Base-by-base conservation (phyloP, 768 basidiomycete species). In the Russula compacta region DNA sequence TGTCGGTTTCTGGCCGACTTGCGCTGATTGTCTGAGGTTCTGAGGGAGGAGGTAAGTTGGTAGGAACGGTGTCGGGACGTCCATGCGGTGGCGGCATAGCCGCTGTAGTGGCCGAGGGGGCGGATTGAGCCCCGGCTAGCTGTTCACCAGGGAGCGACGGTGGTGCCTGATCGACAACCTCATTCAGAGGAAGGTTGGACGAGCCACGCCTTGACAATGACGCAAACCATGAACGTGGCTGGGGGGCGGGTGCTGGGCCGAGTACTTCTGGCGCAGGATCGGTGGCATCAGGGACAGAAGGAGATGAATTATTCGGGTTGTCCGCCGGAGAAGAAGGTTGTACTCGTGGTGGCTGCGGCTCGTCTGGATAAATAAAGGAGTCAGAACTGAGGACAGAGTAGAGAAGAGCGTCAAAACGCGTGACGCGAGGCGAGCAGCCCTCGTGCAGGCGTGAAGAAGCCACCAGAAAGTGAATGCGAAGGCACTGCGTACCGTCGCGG, bases 211-310 rank as follows among this genome's bases (percentile, higher is more conserved):
- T 29, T 11, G 61, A 63, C 21, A 63, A 44, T 17, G 61, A 58
- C 3, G 61, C 61, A 47, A 63, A 40, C 61, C 61, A 63, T 6
- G 56, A 58, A 40, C 61, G 61, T 53, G 56, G 35, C 35, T 53
- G 61, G 17, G 61, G 52, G 19, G 11, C 17, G 7, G 24, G 52
- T 47, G 50, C 24, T 32, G 36, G 17, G 4, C 35, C 39, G 32
- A 38, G 38, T 42, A 38, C 12, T 21, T 38, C 61, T 38, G 52
- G 32, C 29, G 36, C 29, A 8, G 36, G 21, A 33, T 32, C 47
- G 40, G 49, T 32, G 17, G 14, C 7, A 24, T 52, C 19, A 8
- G 24, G 19, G 21, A 19, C 46, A n/a, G 52, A 14, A 35, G 46
- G 12, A 15, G 57, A 44, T 38, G 21, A 3, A 8, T 11, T 19